Evolutionary conservation across 257 asterid genomes (phyloP).

Genomic region (Gardenia jasminoides): DNA sequence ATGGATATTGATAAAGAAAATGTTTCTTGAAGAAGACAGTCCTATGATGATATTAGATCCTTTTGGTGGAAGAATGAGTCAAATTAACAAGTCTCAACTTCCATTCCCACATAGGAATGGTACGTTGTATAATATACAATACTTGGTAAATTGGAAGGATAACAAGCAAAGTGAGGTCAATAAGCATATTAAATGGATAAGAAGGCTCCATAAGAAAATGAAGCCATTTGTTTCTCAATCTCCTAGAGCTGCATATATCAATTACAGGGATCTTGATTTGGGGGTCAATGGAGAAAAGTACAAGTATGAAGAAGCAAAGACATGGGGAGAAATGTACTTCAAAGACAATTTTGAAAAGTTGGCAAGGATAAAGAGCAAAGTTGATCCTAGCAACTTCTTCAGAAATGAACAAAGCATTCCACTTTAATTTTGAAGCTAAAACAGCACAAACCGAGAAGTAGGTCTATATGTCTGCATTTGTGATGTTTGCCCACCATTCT

Average conservation of each 20-base stretch:
- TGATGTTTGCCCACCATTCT: no score
- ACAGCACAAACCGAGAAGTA: no score
- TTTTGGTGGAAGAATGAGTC: slow-evolving; percentile 24
- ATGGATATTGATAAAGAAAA: slow-evolving; percentile 2
- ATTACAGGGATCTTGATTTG: slow-evolving; percentile 25
- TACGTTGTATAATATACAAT: slow-evolving; percentile 11
- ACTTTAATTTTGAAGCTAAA: not conserved
- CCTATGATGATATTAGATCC: slow-evolving; percentile 18
- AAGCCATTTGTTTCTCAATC: slow-evolving; percentile 18
- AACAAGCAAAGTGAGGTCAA: not conserved
- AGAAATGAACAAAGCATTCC: slow-evolving; percentile 26
- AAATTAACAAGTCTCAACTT: not conserved
- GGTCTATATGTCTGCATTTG: no score
- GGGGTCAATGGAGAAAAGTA: slow-evolving; percentile 2
- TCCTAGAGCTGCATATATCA: slow-evolving; percentile 20
- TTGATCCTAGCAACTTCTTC: slow-evolving; percentile 26
- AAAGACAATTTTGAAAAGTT: slow-evolving; percentile 22
- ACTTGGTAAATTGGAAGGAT: slow-evolving; percentile 11
- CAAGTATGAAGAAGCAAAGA: not conserved
- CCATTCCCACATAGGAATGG: slow-evolving; percentile 30
- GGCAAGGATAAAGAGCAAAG: slow-evolving; percentile 15
- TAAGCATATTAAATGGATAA: slow-evolving; percentile 21
- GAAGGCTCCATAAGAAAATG: slow-evolving; percentile 7
- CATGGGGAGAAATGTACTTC: slow-evolving; percentile 24
- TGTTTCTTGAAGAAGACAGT: slow-evolving; percentile 18